Evolutionary conservation across 2,329 filamentous ascomycete genomes (phyloP).

Genomic region (Fusarium coicis): DNA sequence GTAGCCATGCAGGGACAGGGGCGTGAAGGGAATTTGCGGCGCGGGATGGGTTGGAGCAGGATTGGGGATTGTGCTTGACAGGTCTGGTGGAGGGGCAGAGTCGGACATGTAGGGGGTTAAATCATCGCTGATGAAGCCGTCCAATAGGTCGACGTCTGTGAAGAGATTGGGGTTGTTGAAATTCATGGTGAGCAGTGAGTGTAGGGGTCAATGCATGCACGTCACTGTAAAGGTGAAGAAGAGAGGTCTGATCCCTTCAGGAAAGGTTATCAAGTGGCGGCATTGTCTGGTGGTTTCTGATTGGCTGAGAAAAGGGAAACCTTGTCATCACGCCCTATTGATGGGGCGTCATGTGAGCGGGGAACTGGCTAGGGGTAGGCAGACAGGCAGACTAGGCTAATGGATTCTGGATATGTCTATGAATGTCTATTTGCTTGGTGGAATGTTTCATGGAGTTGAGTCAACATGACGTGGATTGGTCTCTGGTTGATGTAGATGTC

Average conservation of each 20-base stretch:
- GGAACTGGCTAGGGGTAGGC: background rate
- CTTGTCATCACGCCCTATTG: conserved; percentile 41
- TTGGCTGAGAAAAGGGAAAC: conserved; percentile 19
- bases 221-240: conserved; percentile 22
- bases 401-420: background rate
- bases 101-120: conserved; percentile 24
- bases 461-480: conserved; percentile 27
- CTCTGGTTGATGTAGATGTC: conserved; percentile 33
- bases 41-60: background rate
- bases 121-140: conserved; percentile 30
- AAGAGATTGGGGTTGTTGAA: conserved; percentile 15
- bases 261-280: conserved; percentile 21
- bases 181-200: conserved; percentile 2
- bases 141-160: conserved; percentile 29
- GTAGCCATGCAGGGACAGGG: background rate
- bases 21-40: conserved; percentile 1
- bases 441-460: conserved; percentile 27
- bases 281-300: background rate
- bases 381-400: background rate
- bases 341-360: conserved; percentile 37
- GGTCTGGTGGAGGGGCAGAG: background rate
- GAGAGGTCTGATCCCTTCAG: conserved; percentile 6
- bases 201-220: conserved; percentile 13
- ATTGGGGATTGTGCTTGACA: background rate
- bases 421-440: background rate